Base-by-base conservation (phyloP, 2,329 filamentous ascomycete species). In the Stylonectria norvegica region DNA sequence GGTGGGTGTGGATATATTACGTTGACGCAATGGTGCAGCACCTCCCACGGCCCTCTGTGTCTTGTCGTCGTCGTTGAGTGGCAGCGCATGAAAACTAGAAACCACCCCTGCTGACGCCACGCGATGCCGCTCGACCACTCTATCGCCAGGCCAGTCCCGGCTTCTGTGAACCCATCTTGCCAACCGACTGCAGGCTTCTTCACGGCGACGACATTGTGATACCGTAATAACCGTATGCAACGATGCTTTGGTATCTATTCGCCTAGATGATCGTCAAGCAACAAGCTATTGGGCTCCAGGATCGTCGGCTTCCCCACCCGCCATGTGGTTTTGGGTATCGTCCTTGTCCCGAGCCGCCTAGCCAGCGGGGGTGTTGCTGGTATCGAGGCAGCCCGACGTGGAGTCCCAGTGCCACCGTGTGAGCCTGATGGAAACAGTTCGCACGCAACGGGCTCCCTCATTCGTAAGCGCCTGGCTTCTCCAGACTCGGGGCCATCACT, bases 11-110 rank as follows among this genome's bases (percentile, higher is more conserved):
- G 46, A 43, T 45, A 42, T 46, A 20, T 10, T 10, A 19, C 32
- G 35, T 49, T 58, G 55, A 58, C 55, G 55, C 55, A 58, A 58
- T 58, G 29, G 42, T 51, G 55, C 55, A 58, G 55, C 39, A 36
- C 15, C 46, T 43, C 51, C 36, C 43, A 42, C 50, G 47, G 41
- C 39, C 44, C 45, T 38, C 37, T 30, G 9, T 30, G 8, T 15
- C 27, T 30, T 15, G 8, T 14, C 14, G 14, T 10, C 8, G 27
- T 6, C 27, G 14, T 6, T 12, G 22, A 25, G 22, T 25, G 7
- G 22, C 7, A 7, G 7, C 7, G 22, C 7, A 25, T 25, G 22
- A 7, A 25, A 12, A 25, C 7, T 12, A 25, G 7, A 12, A 7
- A 25, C 7, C 22, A 25, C 7, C 22, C 22, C 12, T 25, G n/a